These are phyloP conservation scores for Globisporangium sylvaticum DNA, from an alignment of 352 stramenopile species.

Conservation along the genomic window DNA sequence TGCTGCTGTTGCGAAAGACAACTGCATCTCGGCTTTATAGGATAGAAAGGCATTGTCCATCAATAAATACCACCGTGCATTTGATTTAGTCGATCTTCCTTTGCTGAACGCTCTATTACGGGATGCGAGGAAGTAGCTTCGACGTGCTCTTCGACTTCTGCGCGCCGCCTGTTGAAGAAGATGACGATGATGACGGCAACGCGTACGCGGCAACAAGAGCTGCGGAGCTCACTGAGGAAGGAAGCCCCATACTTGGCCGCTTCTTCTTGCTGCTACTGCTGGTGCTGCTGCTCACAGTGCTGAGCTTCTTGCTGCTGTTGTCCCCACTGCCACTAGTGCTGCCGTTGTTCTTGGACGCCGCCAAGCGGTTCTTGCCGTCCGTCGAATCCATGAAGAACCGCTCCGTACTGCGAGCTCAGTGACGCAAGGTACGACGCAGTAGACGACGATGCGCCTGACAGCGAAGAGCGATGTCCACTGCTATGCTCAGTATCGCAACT, in stretches of 20 bases:
- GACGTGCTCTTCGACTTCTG: conserved; percentile 34
- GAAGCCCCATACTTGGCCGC: background rate
- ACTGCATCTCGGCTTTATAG: conserved; percentile 3
- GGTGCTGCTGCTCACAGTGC: background rate
- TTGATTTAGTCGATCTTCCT: background rate
- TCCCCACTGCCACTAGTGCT: conserved; percentile 4
- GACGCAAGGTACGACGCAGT: conserved; percentile 13
- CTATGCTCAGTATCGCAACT: conserved; percentile 17
- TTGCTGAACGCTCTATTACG: background rate
- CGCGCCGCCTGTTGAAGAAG: background rate
- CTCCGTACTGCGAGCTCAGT: conserved; percentile 33
- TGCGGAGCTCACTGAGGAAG: conserved; percentile 6
- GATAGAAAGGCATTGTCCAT: background rate
- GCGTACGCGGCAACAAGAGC: conserved; percentile 15
- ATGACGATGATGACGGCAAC: conserved; percentile 11
- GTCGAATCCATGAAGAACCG: conserved; percentile 24
- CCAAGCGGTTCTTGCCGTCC: conserved; percentile 14
- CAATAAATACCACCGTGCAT: background rate
- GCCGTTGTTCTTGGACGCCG: conserved; percentile 14
- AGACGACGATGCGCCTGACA: conserved; percentile 4
- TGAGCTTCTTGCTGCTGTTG: conserved; percentile 23
- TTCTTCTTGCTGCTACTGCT: conserved; percentile 29
- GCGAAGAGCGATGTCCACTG: conserved; percentile 2
- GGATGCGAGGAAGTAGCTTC: conserved; percentile 34
- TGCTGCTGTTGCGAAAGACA: background rate